phyloP scores from a whole-genome alignment of 2,329 filamentous ascomycete species.

The Fusarium sp. region DNA sequence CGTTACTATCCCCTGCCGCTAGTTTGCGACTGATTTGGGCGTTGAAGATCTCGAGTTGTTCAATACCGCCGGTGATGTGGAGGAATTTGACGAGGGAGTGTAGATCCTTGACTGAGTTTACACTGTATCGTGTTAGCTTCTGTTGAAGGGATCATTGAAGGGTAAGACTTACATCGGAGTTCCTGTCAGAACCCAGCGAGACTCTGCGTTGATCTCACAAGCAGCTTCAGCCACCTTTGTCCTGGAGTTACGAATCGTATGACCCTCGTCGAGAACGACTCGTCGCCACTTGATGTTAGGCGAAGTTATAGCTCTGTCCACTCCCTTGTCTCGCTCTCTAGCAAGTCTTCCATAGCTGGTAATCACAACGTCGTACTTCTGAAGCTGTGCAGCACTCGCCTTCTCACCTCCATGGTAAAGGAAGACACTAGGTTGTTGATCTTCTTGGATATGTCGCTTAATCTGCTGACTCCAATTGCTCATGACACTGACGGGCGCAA shows the following conservation, averaged over 20 bases:
- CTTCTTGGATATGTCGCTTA: slow-evolving; percentile 72
- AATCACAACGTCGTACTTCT: slow-evolving; percentile 79
- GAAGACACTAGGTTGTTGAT: slow-evolving; percentile 73
- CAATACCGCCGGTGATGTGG: slow-evolving; percentile 78
- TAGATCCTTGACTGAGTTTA: slow-evolving; percentile 85
- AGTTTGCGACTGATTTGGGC: slow-evolving; percentile 71
- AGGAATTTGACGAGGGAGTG: slow-evolving; percentile 85
- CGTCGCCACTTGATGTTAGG: slow-evolving; percentile 74
- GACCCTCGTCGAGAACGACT: slow-evolving; percentile 85
- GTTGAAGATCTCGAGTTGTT: slow-evolving; percentile 80
- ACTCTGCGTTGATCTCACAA: slow-evolving; percentile 73
- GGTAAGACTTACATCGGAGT: slow-evolving; percentile 76
- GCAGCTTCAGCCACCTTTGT: slow-evolving; percentile 79
- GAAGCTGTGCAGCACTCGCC: slow-evolving; percentile 66
- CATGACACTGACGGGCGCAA: slow-evolving; percentile 87
- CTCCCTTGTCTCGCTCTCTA: slow-evolving; percentile 67
- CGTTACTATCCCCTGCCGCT: slow-evolving; percentile 64
- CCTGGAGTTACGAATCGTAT: slow-evolving; percentile 81
- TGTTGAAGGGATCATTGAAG: background rate
- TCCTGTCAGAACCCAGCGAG: slow-evolving; percentile 82
- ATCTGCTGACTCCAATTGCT: slow-evolving; percentile 91
- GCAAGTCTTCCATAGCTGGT: slow-evolving; percentile 85
- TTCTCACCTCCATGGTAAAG: slow-evolving; percentile 78
- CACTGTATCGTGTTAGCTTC: slow-evolving; percentile 53
- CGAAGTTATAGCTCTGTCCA: slow-evolving; percentile 54